Base-by-base conservation (phyloP, 441 rosid genomes). In the Gossypium aridum region DNA sequence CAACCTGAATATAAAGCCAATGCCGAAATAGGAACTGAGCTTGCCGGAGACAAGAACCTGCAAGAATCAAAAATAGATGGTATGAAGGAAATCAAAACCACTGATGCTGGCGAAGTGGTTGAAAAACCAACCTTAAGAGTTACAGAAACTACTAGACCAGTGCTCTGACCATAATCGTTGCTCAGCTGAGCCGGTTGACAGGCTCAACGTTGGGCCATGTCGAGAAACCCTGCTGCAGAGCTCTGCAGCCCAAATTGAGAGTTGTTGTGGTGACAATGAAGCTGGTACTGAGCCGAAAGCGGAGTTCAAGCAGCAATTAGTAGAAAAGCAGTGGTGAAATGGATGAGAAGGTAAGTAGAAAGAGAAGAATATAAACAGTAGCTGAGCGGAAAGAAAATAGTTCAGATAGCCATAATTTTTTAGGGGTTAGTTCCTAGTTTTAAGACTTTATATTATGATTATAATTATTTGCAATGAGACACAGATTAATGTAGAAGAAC, bases 401-500 rank as follows among this genome's bases (percentile, higher is more conserved):
- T 71, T 84, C 86, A 76, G 77, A 83, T 82, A 47, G 53, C 75
- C 73, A 3, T 45, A 7, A 26, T 5, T 26, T 26, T 61, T 47
- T 45, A 56, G 25, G 71, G 23, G 25, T 72, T 70, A 69, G 59
- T 64, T 43, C 76, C 61, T 66, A 76, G 64, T 73, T 84, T 77
- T 71, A 75, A 77, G 56, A 45, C 72, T 39, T 70, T 56, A 37
- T 37, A 37, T 37, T 37, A 37, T 10, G 74, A 9, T 39, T 39
- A 39, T 39, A 39, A 39, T 63, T 79, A 71, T 74, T 64, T 71
- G 64, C 74, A 86, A 77, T 75, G 82, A 82, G 45, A 76, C 78
- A 65, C 77, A 79, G 84, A 7, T 78, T 77, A 82, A 78, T 81
- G 67, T 80, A 71, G 83, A 86, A 84, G 83, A 86, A 84, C 77